Evolutionary conservation across 768 basidiomycete genomes (phyloP), one percentile per base, ranked within the genome.

Genomic region (Leccinum longicurvipes): DNA sequence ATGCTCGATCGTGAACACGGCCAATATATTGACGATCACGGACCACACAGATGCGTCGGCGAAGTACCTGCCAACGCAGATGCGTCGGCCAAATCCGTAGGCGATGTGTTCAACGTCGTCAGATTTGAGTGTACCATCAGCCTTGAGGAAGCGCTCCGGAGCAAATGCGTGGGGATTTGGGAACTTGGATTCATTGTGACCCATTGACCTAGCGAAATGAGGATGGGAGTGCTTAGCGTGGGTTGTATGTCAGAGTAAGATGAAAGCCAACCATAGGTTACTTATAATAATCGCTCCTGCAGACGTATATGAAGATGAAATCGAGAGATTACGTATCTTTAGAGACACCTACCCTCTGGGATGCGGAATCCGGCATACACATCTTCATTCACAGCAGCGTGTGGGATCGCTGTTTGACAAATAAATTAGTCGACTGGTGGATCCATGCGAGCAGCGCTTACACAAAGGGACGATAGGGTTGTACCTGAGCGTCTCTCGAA

Each of bases 341-440:
- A 39, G 29, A 14, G 11, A 6, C 12, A 24, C 49, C 31, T 23
- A 67, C 64, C 64, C 57, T 76, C 75, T 4, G 84, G 84, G 47
- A 86, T 85, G 8, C 75, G 66, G 53, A 78, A 79, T n/a, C 77
- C 75, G 29, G 71, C 67, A 56, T 78, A 80, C 6, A 72, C 52
- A 29, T 80, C 80, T 31, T 79, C 77, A 23, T 74, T 57, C 1
- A 76, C 75, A 7, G 63, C 51, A 21, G 61, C 51, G 56, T 72
- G 75, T 8, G 74, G 67, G 11, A 73, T 36, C 0, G 67, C 73
- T 67, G 24, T 27, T 31, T 1, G 34, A 50, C 8, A 5, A 4
- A 19, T 6, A n/a, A 44, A 32, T 50, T 5, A 29, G 10, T 9
- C 11, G 6, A 25, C 12, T 21, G 34, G 42, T 7, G 9, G 11